These are phyloP conservation scores for Gossypium anomalum DNA, from an alignment of 345 rosid species.

Conservation along the genomic window DNA sequence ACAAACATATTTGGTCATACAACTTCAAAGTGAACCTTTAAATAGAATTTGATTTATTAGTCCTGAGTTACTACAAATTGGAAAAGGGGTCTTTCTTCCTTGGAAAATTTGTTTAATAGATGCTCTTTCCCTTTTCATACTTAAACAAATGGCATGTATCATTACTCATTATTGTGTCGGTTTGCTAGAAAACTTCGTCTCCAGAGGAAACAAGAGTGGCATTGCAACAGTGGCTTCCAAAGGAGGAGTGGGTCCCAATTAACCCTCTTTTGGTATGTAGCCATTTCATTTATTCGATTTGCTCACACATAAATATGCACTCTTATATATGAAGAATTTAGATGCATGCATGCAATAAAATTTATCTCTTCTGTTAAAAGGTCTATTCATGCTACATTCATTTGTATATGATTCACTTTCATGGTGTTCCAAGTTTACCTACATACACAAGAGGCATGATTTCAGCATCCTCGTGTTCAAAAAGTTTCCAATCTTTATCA, in stretches of 20 bases:
- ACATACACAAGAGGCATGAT: background rate
- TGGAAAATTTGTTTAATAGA: background rate
- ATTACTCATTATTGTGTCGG: conserved; percentile 1
- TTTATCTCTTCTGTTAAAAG: background rate
- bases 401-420: background rate
- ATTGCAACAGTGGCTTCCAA: conserved; percentile 89
- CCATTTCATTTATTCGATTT: background rate
- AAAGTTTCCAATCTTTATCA: background rate
- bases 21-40: background rate
- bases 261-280: conserved; percentile 85
- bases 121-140: background rate
- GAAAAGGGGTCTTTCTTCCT: conserved; percentile 5
- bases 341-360: background rate
- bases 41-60: background rate
- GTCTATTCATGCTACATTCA: background rate
- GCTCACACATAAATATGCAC: background rate
- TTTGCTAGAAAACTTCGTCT: conserved; percentile 56
- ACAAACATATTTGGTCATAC: background rate
- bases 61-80: background rate
- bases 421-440: background rate
- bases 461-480: background rate
- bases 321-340: background rate
- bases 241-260: conserved; percentile 85
- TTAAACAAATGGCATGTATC: conserved; percentile 1
- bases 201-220: conserved; percentile 91